Base-by-base conservation (phyloP, 148 eudicot species). In the Persicaria maculosa region DNA sequence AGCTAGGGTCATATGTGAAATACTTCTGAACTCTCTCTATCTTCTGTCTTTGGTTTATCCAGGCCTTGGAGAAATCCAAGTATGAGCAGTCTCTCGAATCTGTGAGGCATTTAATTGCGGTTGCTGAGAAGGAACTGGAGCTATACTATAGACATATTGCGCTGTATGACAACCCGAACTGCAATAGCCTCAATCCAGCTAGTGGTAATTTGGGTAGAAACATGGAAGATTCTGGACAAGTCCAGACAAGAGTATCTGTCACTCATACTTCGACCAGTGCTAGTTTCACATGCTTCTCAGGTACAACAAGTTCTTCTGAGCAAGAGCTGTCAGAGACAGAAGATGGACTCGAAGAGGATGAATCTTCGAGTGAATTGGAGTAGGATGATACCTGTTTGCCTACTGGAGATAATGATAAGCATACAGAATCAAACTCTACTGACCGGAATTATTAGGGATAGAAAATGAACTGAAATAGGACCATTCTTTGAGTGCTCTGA, bases 11-110 rank as follows among this genome's bases (percentile, higher is more conserved):
- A 14, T 20, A 14, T 25, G 47, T 65, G 70, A 65, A 17, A 15
- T 65, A 36, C n/a, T 12, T 65, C 70, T 65, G 4, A 40, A 43
- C 40, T 9, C 7, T 11, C n/a, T 40, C 14, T 31, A 9, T 10
- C 12, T 40, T 65, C 7, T 65, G 4, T 59, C 25, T 14, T 65
- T 40, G 46, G 12, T 1, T 40, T 40, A 15, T 46, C 72, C 89
- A 91, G 94, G 98, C 98, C 20, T 78, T 88, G 44, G 92, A 95
- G 76, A 95, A 90, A 78, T 90, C 96, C 5, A 95, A 87, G 77
- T 92, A 90, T 76, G 96, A 92, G 83, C 98, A 95, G 76, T 90
- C 96, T n/a, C 86, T 95, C 15, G 98, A 95, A 79, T 83, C 96
- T 12, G 92, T 88, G 43, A 87, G 97, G 73, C 93, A 83, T 59